These are phyloP conservation scores for Hericium erinaceus DNA, from an alignment of 768 basidiomycete genomes.

Conservation along the genomic window DNA sequence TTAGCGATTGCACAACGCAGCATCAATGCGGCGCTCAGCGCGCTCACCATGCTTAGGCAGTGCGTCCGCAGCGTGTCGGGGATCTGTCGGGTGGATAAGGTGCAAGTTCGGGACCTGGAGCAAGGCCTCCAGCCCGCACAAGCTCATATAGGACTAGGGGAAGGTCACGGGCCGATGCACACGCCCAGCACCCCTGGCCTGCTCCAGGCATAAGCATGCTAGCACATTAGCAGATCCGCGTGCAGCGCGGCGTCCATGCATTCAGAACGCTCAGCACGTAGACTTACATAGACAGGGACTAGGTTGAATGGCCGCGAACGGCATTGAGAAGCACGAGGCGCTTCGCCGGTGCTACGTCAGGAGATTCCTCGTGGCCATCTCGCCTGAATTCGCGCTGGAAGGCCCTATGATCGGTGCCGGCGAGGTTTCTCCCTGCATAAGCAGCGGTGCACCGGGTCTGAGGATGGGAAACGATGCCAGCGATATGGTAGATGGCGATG, in stretches of 20 bases:
- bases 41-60: not conserved
- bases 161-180: not conserved
- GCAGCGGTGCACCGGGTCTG: not conserved
- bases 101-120: not conserved
- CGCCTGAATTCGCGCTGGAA: not conserved
- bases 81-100: slow-evolving; percentile 1
- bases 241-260: not conserved
- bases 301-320: not conserved
- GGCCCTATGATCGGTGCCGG: not conserved
- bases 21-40: not conserved
- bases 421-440: not conserved
- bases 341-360: not conserved
- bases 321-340: not conserved
- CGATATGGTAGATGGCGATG: not conserved
- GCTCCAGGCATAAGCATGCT: not conserved
- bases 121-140: not conserved
- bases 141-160: not conserved
- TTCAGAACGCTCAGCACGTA: not conserved
- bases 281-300: not conserved
- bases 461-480: not conserved
- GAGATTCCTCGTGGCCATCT: slow-evolving; percentile 1
- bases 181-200: not conserved
- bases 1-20: not conserved
- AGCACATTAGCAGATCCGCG: not conserved
- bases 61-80: not conserved